Conservation (phyloP, 768 basidiomycete genomes). For the Rhodotorula kratochvilovae region DNA sequence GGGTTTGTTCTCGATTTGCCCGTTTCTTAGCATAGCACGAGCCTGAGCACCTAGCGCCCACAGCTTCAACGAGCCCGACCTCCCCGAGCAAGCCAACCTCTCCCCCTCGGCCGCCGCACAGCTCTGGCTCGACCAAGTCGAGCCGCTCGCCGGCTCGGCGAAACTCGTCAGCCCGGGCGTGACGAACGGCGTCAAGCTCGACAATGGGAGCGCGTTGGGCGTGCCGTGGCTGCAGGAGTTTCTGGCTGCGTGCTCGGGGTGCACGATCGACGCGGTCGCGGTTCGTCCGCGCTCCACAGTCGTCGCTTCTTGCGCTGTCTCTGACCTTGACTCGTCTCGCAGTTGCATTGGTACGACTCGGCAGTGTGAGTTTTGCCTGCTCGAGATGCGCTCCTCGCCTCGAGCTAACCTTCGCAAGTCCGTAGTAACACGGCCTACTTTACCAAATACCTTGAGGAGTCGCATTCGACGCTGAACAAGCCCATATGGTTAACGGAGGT, state of each 20-base stretch:
- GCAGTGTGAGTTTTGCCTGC: neutral
- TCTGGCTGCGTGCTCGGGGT: neutral
- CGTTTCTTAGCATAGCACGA: too few species aligned
- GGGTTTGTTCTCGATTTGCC: conserved; percentile 6
- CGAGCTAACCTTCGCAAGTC: neutral
- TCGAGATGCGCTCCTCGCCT: neutral
- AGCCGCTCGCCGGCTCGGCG: conserved; percentile 8
- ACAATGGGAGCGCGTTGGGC: conserved; percentile 16
- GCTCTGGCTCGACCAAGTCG: conserved; percentile 2
- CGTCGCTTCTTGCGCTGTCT: too few species aligned
- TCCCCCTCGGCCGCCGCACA: conserved; percentile 1
- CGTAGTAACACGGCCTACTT: conserved; percentile 25
- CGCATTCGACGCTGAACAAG: conserved; percentile 2
- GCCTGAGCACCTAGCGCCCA: neutral
- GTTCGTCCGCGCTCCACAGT: neutral
- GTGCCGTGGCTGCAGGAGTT: conserved; percentile 25
- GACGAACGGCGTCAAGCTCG: conserved; percentile 13
- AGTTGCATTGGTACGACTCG: conserved; percentile 25
- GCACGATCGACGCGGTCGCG: conserved; percentile 17
- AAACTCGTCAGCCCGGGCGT: conserved; percentile 22
- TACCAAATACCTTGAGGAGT: conserved; percentile 8
- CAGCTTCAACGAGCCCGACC: conserved; percentile 30
- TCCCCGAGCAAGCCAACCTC: conserved; percentile 15
- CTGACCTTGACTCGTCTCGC: too few species aligned
- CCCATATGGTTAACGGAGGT: conserved; percentile 25